Conservation (phyloP, 2,329 filamentous ascomycete genomes). For the Fusarium fujikuroi region DNA sequence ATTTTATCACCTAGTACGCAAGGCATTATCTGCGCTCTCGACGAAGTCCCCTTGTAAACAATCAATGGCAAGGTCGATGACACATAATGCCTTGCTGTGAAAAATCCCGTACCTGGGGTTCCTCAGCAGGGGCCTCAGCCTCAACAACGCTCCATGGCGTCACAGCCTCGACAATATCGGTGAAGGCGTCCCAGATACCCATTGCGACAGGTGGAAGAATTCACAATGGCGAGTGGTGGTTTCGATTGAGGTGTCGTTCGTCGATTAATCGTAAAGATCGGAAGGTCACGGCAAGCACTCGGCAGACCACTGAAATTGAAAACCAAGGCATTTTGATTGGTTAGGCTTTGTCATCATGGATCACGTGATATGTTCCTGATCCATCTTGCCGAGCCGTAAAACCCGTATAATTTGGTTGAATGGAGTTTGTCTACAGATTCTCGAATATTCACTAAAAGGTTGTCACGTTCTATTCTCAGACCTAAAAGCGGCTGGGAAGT, state of each 20-base stretch:
- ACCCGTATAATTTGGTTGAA: neutral
- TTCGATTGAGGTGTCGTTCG: constrained; percentile 49
- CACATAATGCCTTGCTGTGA: constrained; percentile 30
- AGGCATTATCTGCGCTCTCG: constrained; percentile 1
- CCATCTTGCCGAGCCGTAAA: constrained; percentile 12
- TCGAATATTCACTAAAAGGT: neutral
- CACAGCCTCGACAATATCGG: constrained; percentile 72
- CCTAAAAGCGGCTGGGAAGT: neutral
- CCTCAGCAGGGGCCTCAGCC: constrained; percentile 75
- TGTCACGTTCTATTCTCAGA: neutral
- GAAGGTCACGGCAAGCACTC: constrained; percentile 49
- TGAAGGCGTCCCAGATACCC: constrained; percentile 74
- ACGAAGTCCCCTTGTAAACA: constrained; percentile 24
- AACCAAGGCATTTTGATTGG: constrained; percentile 61
- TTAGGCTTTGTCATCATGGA: constrained; percentile 12
- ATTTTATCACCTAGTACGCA: neutral
- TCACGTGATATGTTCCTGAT: constrained; percentile 9
- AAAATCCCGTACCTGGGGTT: constrained; percentile 62
- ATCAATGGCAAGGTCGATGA: constrained; percentile 15
- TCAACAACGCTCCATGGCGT: constrained; percentile 73
- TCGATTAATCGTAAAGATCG: constrained; percentile 52
- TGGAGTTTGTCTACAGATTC: neutral
- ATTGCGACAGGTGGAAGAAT: constrained; percentile 59
- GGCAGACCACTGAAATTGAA: constrained; percentile 53
- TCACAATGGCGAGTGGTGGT: constrained; percentile 56